Evolutionary conservation across 257 asterid genomes (phyloP).

Genomic region (Ocimum tenuiflorum): DNA sequence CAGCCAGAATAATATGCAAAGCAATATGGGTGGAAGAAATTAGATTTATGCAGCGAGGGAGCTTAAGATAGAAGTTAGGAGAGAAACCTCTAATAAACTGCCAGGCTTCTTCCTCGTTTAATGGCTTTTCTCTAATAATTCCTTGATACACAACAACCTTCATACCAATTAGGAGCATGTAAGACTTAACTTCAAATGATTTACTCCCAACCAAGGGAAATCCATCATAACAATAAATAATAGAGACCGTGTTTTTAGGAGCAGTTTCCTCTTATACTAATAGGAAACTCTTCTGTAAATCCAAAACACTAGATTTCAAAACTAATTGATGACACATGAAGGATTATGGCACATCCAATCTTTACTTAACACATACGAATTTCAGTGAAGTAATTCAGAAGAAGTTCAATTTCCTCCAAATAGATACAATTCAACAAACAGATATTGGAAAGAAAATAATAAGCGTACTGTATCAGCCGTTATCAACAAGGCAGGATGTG

Average conservation of each 20-base stretch:
- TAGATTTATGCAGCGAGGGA: neutral
- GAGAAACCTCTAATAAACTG: slow-evolving; percentile 55
- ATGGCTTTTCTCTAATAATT: slow-evolving; percentile 69
- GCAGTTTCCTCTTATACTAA: neutral
- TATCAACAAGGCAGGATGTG: slow-evolving; percentile 52
- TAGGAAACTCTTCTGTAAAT: neutral
- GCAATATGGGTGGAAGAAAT: neutral
- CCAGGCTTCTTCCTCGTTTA: slow-evolving; percentile 64
- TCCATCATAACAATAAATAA: slow-evolving; percentile 8
- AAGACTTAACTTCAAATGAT: slow-evolving; percentile 30
- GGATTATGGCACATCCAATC: neutral
- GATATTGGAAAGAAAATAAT: neutral
- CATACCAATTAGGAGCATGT: slow-evolving; percentile 40
- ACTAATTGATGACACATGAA: neutral
- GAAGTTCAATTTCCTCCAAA: neutral
- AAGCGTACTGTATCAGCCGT: slow-evolving; percentile 86
- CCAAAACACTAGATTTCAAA: neutral
- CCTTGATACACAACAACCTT: slow-evolving; percentile 88
- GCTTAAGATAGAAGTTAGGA: neutral
- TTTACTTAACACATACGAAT: neutral
- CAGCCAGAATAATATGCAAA: slow-evolving; percentile 73
- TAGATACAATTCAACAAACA: neutral
- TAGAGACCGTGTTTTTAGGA: neutral
- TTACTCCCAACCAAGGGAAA: slow-evolving; percentile 21
- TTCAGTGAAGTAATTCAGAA: neutral